Evolutionary conservation across 116 monocot species (phyloP).

Genomic region (Papilionanthe hybrid): DNA sequence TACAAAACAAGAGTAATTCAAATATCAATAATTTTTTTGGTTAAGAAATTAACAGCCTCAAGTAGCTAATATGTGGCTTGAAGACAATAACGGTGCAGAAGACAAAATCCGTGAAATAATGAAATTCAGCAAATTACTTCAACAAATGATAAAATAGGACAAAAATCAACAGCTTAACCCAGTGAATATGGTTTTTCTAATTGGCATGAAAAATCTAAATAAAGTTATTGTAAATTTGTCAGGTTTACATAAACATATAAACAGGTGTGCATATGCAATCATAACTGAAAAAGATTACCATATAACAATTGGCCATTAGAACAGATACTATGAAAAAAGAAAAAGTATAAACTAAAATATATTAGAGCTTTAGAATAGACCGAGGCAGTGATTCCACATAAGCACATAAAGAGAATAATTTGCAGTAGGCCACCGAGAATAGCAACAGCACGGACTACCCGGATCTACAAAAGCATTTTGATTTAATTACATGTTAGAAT

Average conservation of each 20-base stretch:
- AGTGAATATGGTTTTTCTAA: neutral
- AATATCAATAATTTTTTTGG: neutral
- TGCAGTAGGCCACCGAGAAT: constrained; percentile 88
- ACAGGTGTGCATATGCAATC: neutral
- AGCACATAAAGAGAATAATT: constrained; percentile 88
- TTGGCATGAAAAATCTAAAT: neutral
- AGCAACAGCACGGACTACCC: constrained; percentile 95
- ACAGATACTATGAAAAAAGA: neutral
- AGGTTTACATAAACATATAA: neutral
- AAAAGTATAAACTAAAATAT: neutral
- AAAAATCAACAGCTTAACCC: neutral
- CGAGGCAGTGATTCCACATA: constrained; percentile 83
- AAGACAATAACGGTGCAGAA: no score
- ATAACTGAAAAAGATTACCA: neutral
- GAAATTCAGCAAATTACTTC: neutral
- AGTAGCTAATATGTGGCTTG: neutral
- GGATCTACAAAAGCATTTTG: constrained; percentile 47
- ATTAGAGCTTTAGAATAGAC: constrained; percentile 29
- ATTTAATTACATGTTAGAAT: neutral
- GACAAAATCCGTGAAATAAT: constrained; percentile 1
- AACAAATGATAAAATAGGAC: neutral
- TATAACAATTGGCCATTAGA: neutral
- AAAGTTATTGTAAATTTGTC: neutral
- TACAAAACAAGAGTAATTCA: neutral
- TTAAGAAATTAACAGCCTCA: neutral